Conservation (phyloP, 768 basidiomycete genomes). For the Suillus subaureus region DNA sequence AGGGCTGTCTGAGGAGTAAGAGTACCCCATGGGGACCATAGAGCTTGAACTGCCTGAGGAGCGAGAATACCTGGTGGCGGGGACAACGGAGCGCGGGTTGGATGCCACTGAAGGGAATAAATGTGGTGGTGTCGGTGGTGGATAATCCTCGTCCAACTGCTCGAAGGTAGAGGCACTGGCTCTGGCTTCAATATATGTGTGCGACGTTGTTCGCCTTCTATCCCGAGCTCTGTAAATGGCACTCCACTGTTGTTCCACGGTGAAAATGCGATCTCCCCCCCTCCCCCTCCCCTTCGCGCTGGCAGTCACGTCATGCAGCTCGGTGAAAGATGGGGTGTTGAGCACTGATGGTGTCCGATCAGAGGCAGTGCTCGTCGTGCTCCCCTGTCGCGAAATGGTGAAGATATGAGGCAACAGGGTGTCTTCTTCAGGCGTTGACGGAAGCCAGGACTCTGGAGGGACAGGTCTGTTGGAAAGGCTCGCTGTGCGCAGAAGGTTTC, state of each 20-base stretch:
- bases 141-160: conserved; percentile 19
- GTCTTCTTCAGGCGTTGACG: conserved; percentile 48
- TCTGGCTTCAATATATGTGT: conserved; percentile 26
- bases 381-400: conserved; percentile 46
- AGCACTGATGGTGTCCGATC: conserved; percentile 43
- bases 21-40: conserved; percentile 19
- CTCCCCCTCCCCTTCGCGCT: conserved; percentile 18
- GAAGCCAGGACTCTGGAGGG: conserved; percentile 52
- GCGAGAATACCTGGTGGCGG: conserved; percentile 11
- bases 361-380: conserved; percentile 50
- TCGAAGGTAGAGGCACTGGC: conserved; percentile 11
- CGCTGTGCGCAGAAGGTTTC: conserved; percentile 33
- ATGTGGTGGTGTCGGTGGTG: conserved; percentile 4
- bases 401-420: conserved; percentile 41
- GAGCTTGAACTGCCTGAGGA: background rate
- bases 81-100: conserved; percentile 14
- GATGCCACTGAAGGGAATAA: conserved; percentile 13
- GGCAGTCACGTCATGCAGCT: conserved; percentile 21
- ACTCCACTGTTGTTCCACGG: conserved; percentile 32
- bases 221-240: conserved; percentile 28
- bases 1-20: conserved; percentile 14
- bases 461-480: conserved; percentile 34
- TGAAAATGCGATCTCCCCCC: conserved; percentile 26
- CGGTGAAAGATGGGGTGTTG: conserved; percentile 39
- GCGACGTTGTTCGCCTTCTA: conserved; percentile 17